phyloP scores from a whole-genome alignment of 2,329 filamentous ascomycete genomes.

The Claviceps cyperi region DNA sequence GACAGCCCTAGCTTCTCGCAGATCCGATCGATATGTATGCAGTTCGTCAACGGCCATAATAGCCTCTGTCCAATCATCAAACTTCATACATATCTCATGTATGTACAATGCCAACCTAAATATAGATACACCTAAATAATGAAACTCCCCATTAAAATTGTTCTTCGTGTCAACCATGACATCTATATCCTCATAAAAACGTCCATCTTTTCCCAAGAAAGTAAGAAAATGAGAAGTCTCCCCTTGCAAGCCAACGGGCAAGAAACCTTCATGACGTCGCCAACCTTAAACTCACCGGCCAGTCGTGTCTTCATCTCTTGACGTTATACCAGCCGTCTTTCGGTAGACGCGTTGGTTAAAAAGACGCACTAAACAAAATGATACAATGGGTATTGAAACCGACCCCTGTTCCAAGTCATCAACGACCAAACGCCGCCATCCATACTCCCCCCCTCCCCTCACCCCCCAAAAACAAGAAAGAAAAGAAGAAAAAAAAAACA shows the following conservation, averaged over 20 bases:
- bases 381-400: slow-evolving; percentile 6
- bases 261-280: not conserved
- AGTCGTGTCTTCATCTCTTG: slow-evolving; percentile 18
- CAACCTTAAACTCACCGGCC: not conserved
- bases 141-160: not conserved
- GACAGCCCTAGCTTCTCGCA: too few relatives aligned
- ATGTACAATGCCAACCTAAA: not conserved
- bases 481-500: not conserved
- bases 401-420: slow-evolving; percentile 4
- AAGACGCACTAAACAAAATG: slow-evolving; percentile 2
- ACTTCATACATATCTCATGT: not conserved
- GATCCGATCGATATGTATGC: too few relatives aligned
- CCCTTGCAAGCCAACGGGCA: not conserved
- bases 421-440: slow-evolving; percentile 6
- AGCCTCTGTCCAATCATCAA: not conserved
- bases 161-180: not conserved
- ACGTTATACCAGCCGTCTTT: slow-evolving; percentile 16
- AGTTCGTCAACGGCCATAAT: too few relatives aligned
- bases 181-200: not conserved
- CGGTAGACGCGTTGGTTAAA: slow-evolving; percentile 7
- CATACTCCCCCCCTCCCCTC: slow-evolving; percentile 4
- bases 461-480: not conserved
- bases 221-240: not conserved
- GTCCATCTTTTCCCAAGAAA: slow-evolving; percentile 3
- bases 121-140: not conserved